Conservation (phyloP, 106 monocot genomes). For the Chionographis japonica region DNA sequence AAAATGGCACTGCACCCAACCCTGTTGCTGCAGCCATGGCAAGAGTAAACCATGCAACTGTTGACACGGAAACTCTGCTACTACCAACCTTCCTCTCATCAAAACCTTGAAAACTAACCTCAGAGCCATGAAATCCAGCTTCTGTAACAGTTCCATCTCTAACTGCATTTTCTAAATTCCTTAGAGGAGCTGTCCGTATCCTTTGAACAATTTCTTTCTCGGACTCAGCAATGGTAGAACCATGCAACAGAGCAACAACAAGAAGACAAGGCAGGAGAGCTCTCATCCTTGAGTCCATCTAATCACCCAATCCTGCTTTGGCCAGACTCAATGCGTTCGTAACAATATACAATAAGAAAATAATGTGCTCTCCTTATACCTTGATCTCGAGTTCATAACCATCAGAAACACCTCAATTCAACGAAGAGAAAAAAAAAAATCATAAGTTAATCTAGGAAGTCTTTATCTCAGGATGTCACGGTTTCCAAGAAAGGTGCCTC, state of each 20-base stretch:
- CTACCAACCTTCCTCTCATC: conserved; percentile 23
- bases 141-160: conserved; percentile 62
- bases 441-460: too few species aligned
- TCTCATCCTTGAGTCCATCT: conserved; percentile 20
- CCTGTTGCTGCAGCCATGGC: conserved; percentile 98
- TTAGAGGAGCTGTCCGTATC: conserved; percentile 50
- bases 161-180: conserved; percentile 39
- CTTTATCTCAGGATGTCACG: too few species aligned
- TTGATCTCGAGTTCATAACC: too few species aligned
- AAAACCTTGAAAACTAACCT: conserved; percentile 8
- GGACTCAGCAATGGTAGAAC: conserved; percentile 24
- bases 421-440: too few species aligned
- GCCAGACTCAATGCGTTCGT: too few species aligned
- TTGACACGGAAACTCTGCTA: conserved; percentile 54
- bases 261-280: conserved; percentile 14
- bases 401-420: too few species aligned
- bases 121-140: conserved; percentile 32
- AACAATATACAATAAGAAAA: too few species aligned
- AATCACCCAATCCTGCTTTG: background rate
- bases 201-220: conserved; percentile 31
- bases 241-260: conserved; percentile 19
- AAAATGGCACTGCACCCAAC: conserved; percentile 89
- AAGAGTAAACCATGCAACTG: conserved; percentile 86
- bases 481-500: too few species aligned
- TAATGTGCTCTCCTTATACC: too few species aligned